Base-by-base conservation (phyloP, 1,139 yeast species). In the Pichia inconspicua region DNA sequence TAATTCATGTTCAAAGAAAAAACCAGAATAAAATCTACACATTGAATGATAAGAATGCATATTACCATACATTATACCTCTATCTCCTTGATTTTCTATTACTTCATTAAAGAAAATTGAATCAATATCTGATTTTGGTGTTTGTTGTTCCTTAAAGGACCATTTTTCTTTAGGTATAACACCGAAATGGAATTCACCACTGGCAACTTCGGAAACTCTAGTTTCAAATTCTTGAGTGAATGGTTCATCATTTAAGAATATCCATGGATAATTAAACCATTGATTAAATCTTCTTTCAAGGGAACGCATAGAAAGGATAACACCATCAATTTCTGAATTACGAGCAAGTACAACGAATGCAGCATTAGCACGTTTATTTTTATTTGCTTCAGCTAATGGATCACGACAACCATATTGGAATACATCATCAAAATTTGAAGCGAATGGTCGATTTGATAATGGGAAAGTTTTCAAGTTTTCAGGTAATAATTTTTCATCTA, bases 241-340 rank as follows among this genome's bases (percentile, higher is more conserved):
- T 17, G 80, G 81, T 52, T 78, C 85, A 62, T 90, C 87, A 62
- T 89, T 90, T 39, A 90, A 65, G 57, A 90, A 86, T 2, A 86
- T 82, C 81, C 94, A 90, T 0, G 96, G 96, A 63, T 90, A 90
- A 55, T 83, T 75, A 64, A 74, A 90, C 92, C 95, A 87, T 55
- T 88, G 87, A 63, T 90, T 90, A 67, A 88, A 90, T 59, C 85
- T 94, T 30, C 87, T 71, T 62, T 90, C 97, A 44, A 90, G 64
- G 3, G 89, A 80, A 19, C 71, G 67, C 74, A 89, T 80, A 3
- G 92, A 81, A 46, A 74, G 70, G 3, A 84, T 58, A 2, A 86
- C 94, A 5, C 82, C 92, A 4, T 75, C 72, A 1, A 86, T 56
- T 57, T 89, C 97, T 4, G 75, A 67, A 60, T 89, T 88, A 50